These are phyloP conservation scores for Porpolomopsis calyptriformis DNA, from an alignment of 768 basidiomycete genomes.

Conservation along the genomic window DNA sequence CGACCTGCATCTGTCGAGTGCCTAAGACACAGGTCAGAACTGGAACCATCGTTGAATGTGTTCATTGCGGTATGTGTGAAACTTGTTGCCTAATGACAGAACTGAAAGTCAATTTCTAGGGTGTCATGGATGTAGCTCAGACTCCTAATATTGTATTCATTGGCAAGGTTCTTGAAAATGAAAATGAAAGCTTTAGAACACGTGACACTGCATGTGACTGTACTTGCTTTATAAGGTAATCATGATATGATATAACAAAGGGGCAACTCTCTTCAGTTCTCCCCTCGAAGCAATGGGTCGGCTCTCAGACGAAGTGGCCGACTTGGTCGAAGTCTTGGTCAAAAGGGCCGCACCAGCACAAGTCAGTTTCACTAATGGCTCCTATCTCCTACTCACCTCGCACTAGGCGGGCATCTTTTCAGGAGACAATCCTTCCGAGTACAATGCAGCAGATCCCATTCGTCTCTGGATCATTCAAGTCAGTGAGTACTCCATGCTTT, in stretches of 20 bases:
- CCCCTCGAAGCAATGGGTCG: slow-evolving; percentile 45
- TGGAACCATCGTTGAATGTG: slow-evolving; percentile 91
- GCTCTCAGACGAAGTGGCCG: slow-evolving; percentile 28
- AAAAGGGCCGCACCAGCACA: slow-evolving; percentile 40
- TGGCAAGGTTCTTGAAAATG: no score
- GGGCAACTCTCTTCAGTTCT: no score
- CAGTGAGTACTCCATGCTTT: slow-evolving; percentile 29
- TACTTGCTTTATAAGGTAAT: no score
- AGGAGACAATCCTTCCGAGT: slow-evolving; percentile 60
- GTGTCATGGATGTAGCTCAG: slow-evolving; percentile 85
- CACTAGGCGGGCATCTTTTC: slow-evolving; percentile 64
- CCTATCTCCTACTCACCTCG: not conserved
- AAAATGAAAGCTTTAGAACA: no score
- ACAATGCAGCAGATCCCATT: slow-evolving; percentile 58
- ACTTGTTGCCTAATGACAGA: slow-evolving; percentile 6
- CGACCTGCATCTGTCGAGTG: slow-evolving; percentile 95
- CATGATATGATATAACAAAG: no score
- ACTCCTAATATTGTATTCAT: slow-evolving; percentile 56
- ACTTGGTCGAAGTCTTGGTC: slow-evolving; percentile 22
- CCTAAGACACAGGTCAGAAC: slow-evolving; percentile 87
- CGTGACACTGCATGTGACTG: no score
- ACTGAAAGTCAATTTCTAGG: slow-evolving; percentile 31
- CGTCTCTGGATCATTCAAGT: slow-evolving; percentile 70
- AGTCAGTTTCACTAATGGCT: slow-evolving; percentile 20
- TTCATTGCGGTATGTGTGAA: slow-evolving; percentile 80